These are phyloP conservation scores for Bondarzewia mesenterica DNA, from an alignment of 1,284 basidiomycete genomes.

Conservation along the genomic window DNA sequence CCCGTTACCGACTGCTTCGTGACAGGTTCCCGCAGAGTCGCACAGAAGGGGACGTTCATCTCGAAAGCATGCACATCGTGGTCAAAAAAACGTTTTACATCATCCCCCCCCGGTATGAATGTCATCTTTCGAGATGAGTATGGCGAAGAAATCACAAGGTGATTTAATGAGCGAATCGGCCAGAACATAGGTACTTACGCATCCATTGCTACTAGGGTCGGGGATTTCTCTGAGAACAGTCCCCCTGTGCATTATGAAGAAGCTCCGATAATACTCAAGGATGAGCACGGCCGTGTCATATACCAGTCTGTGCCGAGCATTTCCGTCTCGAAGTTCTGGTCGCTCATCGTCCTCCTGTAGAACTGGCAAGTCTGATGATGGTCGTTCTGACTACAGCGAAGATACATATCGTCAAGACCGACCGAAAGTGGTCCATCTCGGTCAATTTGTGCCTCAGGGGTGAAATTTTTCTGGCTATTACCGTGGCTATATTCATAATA, in stretches of 20 bases:
- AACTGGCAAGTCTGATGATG: conserved; percentile 9
- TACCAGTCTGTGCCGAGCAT: conserved; percentile 28
- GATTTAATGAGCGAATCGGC: conserved; percentile 2
- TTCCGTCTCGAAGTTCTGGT: not conserved
- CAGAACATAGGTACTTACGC: not conserved
- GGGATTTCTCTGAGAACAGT: conserved; percentile 28
- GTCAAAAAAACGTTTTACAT: conserved; percentile 45
- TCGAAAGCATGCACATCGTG: conserved; percentile 20
- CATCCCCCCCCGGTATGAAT: conserved; percentile 53
- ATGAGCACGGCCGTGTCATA: conserved; percentile 39
- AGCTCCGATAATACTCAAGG: conserved; percentile 38
- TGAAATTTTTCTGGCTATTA: not conserved
- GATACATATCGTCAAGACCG: conserved; percentile 4
- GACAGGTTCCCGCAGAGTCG: conserved; percentile 9
- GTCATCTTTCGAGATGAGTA: conserved; percentile 62
- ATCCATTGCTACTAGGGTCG: conserved; percentile 27
- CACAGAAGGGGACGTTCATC: conserved; percentile 15
- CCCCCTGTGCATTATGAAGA: conserved; percentile 15
- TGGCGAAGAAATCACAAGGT: conserved; percentile 63
- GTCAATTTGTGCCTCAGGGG: conserved; percentile 8
- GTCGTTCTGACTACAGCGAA: conserved; percentile 5
- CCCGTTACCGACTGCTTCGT: not conserved
- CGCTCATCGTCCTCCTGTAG: conserved; percentile 2
- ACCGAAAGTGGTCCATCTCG: conserved; percentile 14
- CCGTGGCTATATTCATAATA: too few relatives aligned